phyloP scores from a whole-genome alignment of 2,329 filamentous ascomycete genomes.

The Curvularia eragrostidis region DNA sequence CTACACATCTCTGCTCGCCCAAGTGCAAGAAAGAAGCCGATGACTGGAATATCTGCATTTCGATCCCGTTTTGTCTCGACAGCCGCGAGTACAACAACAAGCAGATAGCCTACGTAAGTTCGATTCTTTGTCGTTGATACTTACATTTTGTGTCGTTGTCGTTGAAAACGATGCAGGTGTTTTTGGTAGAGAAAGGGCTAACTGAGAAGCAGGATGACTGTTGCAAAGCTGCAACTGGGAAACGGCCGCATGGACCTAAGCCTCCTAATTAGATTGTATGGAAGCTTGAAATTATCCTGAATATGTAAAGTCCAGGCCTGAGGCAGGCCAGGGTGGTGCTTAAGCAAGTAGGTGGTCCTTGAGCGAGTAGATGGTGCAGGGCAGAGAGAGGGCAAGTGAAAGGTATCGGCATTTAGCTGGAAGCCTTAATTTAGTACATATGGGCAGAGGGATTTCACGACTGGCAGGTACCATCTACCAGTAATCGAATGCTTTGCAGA shows the following conservation, averaged over 20 bases:
- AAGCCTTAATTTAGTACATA: neutral
- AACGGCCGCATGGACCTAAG: neutral
- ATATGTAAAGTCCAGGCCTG: too few relatives aligned
- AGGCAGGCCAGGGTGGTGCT: too few relatives aligned
- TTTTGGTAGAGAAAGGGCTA: neutral
- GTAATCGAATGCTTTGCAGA: too few relatives aligned
- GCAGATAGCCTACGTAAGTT: neutral
- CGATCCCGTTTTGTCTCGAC: neutral
- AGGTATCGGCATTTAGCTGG: neutral
- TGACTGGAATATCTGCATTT: neutral
- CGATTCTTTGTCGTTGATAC: neutral
- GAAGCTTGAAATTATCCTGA: neutral
- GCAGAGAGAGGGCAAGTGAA: neutral
- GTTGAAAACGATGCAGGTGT: neutral
- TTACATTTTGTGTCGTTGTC: neutral
- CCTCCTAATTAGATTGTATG: neutral
- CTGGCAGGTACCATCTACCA: neutral
- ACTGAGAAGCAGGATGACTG: neutral
- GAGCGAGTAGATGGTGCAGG: neutral
- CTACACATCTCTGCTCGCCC: neutral
- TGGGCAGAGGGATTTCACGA: neutral
- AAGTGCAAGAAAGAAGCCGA: neutral
- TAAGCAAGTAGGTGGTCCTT: neutral
- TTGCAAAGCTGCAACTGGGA: neutral
- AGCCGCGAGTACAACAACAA: neutral